A percentile compares a stretch with the other conserved stretches of the same genome.
Evolutionary conservation across 805 yeast genomes (phyloP).

Genomic region (Candida germanica): DNA sequence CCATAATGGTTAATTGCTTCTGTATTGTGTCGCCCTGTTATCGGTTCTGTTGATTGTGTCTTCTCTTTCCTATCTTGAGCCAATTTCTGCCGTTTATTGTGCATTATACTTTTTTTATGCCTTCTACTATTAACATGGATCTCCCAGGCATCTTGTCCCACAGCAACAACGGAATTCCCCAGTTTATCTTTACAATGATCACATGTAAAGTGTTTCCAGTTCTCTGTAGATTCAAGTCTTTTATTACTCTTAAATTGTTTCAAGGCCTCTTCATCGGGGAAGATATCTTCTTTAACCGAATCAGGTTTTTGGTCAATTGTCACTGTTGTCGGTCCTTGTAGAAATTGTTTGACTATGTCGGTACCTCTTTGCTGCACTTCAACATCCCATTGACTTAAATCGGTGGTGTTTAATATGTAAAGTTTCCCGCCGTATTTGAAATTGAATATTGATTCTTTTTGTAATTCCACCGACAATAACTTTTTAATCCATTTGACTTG

Average conservation of each 20-base stretch:
- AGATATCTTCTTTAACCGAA: slow-evolving; percentile 17
- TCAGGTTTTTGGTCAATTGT: slow-evolving; percentile 26
- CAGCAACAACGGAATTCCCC: slow-evolving; percentile 55
- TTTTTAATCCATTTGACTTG: slow-evolving; percentile 91
- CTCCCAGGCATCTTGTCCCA: slow-evolving; percentile 72
- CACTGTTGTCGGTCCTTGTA: slow-evolving; percentile 28
- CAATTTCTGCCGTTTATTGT: too few relatives aligned
- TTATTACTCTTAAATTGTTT: slow-evolving; percentile 34
- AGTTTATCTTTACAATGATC: slow-evolving; percentile 57
- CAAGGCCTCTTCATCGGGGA: slow-evolving; percentile 24
- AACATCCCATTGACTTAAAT: slow-evolving; percentile 57
- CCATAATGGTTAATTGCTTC: too few relatives aligned
- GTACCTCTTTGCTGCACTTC: slow-evolving; percentile 57
- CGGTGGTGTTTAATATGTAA: slow-evolving; percentile 74
- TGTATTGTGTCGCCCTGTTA: too few relatives aligned
- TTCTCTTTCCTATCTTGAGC: too few relatives aligned
- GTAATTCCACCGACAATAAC: slow-evolving; percentile 58
- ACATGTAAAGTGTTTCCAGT: slow-evolving; percentile 73
- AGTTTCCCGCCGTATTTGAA: slow-evolving; percentile 61
- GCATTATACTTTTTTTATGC: slow-evolving; percentile 53
- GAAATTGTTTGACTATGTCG: slow-evolving; percentile 40
- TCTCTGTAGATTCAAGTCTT: slow-evolving; percentile 25
- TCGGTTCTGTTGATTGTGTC: too few relatives aligned
- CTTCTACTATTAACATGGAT: slow-evolving; percentile 66
- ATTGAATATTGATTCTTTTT: slow-evolving; percentile 41